Percentiles rank a stretch among this genome's conserved stretches.
Conservation (phyloP, 1,284 basidiomycete genomes). For the Sporisorium graminicola region DNA sequence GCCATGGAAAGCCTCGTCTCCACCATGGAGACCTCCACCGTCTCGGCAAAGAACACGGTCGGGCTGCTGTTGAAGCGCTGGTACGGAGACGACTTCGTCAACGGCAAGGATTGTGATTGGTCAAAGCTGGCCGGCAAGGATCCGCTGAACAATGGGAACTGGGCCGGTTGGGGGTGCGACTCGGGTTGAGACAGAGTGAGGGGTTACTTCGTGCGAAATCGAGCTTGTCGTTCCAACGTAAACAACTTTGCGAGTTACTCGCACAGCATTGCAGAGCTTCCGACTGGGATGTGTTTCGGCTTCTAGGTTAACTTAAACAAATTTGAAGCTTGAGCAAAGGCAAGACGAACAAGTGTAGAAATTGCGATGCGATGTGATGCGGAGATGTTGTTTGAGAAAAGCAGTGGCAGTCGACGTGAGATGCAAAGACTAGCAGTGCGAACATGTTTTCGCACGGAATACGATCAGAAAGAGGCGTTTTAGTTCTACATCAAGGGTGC, state of each 20-base stretch:
- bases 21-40: constrained; percentile 91
- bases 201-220: not conserved
- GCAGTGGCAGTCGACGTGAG: not conserved
- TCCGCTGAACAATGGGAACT: constrained; percentile 41
- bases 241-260: too few relatives aligned
- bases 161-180: constrained; percentile 66
- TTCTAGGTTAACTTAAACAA: not conserved
- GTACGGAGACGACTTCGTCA: constrained; percentile 61
- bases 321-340: not conserved
- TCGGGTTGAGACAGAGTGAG: constrained; percentile 33
- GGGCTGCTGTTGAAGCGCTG: constrained; percentile 56
- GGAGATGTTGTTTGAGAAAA: not conserved
- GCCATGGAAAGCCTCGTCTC: constrained; percentile 76
- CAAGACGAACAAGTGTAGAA: not conserved
- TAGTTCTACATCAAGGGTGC: too few relatives aligned
- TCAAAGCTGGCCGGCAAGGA: not conserved
- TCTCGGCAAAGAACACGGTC: constrained; percentile 81
- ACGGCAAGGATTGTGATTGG: constrained; percentile 51
- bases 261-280: not conserved
- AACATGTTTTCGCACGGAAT: not conserved
- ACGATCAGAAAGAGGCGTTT: not conserved
- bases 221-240: not conserved
- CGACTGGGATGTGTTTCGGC: not conserved
- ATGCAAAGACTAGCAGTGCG: not conserved
- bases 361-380: not conserved